Base-by-base conservation (phyloP, 2,329 filamentous ascomycete species). In the Fusarium agapanthi region DNA sequence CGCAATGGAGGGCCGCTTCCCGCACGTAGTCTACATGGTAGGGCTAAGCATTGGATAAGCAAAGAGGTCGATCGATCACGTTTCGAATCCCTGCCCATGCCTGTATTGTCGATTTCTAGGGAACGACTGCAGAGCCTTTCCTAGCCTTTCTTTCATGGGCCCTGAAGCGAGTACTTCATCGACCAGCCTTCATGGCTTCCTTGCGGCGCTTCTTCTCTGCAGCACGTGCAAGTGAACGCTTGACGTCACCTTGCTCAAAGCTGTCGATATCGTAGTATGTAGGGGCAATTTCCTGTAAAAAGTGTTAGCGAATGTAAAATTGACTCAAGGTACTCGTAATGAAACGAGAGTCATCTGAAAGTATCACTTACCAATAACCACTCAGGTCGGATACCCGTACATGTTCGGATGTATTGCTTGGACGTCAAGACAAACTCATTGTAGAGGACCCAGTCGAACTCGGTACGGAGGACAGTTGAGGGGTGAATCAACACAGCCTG, bases 351-450 rank as follows among this genome's bases (percentile, higher is more conserved):
- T 40, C 43, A 45, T n/a, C n/a, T 45, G 24, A 26, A 24, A 60
- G 47, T 58, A 58, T 34, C 45, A 65, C 92, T 84, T 87, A 95
- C 93, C 83, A 98, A 81, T 69, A 99, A 85, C 96, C 96, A 99
- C 83, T 99, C 96, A 2, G 95, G 93, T 80, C 93, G 93, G 61
- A 99, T 92, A 35, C 93, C 91, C 18, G 95, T 98, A 53, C 98
- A 94, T 1, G 94, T 98, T 64, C 97, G 90, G 77, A 99, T 95
- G 82, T 98, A 99, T 84, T 98, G 97, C 88, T 99, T 98, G 59
- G 93, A 96, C 2, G 96, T 99, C 62, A 99, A 89, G 18, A 99
- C 96, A 79, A 98, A 99, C 80, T 99, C 97, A 78, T 98, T 97
- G 84, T 99, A 99, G 32, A 99, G 86, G 32, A 99, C 94, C 96